Evolutionary conservation across 225 moss, liverwort and hornwort species (phyloP).

Genomic region (Lunularia cruciata): DNA sequence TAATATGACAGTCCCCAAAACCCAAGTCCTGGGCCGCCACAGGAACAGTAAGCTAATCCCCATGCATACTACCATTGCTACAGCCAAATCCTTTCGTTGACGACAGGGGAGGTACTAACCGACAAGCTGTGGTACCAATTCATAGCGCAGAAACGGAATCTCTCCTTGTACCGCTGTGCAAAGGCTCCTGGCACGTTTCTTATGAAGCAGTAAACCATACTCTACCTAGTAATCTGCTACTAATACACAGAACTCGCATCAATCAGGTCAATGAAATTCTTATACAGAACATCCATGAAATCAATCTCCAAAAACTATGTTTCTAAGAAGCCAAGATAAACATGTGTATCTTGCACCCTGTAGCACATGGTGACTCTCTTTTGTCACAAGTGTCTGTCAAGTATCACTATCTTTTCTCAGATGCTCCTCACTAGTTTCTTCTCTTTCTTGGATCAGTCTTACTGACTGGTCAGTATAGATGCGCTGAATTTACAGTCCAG

Average conservation of each 20-base stretch:
- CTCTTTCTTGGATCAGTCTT: too few species aligned
- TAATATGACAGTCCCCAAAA: background rate
- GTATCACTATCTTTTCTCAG: too few species aligned
- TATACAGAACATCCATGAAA: background rate
- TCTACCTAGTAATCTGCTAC: background rate
- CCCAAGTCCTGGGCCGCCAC: background rate
- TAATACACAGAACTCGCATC: background rate
- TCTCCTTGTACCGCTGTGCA: background rate
- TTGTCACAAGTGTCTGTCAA: too few species aligned
- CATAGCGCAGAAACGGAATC: background rate
- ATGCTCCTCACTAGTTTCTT: too few species aligned
- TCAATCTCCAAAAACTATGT: background rate
- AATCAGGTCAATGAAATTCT: background rate
- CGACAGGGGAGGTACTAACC: background rate
- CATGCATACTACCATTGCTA: constrained; percentile 2
- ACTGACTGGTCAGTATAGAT: background rate
- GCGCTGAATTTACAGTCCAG: background rate
- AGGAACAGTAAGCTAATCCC: background rate
- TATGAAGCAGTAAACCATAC: background rate
- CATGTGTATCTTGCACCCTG: background rate
- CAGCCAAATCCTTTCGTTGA: background rate
- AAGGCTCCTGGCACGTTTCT: background rate
- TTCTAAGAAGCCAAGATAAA: background rate
- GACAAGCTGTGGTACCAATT: background rate
- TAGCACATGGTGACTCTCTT: background rate